phyloP scores from a whole-genome alignment of 2,329 filamentous ascomycete genomes.

The Exophiala calicioides region DNA sequence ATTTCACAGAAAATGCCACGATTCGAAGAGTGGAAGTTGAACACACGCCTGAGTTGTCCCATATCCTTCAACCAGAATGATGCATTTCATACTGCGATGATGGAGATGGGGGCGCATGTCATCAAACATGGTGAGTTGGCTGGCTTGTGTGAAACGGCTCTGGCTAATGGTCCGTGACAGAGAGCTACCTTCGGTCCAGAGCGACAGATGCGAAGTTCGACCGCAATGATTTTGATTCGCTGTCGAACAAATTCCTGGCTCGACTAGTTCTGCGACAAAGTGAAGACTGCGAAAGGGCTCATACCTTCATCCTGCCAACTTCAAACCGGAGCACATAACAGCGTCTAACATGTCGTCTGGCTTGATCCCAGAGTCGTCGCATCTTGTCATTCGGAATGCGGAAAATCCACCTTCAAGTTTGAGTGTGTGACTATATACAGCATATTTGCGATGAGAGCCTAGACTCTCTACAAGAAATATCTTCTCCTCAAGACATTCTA shows the following conservation, averaged over 20 bases:
- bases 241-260: slow-evolving; percentile 96
- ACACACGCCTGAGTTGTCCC: slow-evolving; percentile 86
- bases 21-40: slow-evolving; percentile 91
- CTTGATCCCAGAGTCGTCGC: too few relatives aligned
- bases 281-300: slow-evolving; percentile 6
- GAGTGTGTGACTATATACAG: too few relatives aligned
- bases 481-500: too few relatives aligned
- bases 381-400: too few relatives aligned
- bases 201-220: slow-evolving; percentile 82
- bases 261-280: slow-evolving; percentile 75
- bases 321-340: too few relatives aligned
- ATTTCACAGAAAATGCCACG: slow-evolving; percentile 95
- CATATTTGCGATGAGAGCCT: too few relatives aligned
- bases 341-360: too few relatives aligned
- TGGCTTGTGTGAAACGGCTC: neutral
- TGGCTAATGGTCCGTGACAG: slow-evolving; percentile 50
- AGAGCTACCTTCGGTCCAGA: slow-evolving; percentile 80
- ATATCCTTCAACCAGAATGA: slow-evolving; percentile 87
- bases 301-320: slow-evolving; percentile 14
- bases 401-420: too few relatives aligned
- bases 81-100: slow-evolving; percentile 93
- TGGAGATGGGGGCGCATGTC: slow-evolving; percentile 88
- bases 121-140: slow-evolving; percentile 80
- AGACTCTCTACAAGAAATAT: too few relatives aligned
- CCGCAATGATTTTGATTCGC: slow-evolving; percentile 86